Conservation (phyloP, 306 rosid genomes). For the Malus orientalis region DNA sequence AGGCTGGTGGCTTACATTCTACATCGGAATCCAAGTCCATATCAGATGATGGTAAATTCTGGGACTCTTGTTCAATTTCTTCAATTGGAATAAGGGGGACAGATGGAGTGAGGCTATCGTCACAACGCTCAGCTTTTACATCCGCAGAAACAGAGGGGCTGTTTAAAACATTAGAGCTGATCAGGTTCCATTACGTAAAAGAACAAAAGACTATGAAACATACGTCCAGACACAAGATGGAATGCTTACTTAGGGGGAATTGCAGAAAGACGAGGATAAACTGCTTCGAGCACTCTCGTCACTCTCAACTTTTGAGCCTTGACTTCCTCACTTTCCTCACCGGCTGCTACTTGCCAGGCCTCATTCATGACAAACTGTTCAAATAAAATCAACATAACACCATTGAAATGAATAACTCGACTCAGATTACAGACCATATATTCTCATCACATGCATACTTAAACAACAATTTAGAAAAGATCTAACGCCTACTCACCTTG, state of each 20-base stretch:
- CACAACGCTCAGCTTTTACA: slow-evolving; percentile 30
- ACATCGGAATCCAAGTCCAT: not conserved
- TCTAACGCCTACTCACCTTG: slow-evolving; percentile 31
- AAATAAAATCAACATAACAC: not conserved
- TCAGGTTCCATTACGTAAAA: slow-evolving; percentile 1
- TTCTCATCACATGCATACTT: not conserved
- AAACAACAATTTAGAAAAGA: not conserved
- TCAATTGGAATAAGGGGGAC: slow-evolving; percentile 53
- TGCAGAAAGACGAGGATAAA: slow-evolving; percentile 54
- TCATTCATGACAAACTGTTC: slow-evolving; percentile 32
- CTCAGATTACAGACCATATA: not conserved
- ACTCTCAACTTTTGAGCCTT: slow-evolving; percentile 39
- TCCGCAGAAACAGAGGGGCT: slow-evolving; percentile 49
- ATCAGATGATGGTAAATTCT: slow-evolving; percentile 11
- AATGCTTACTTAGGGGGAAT: slow-evolving; percentile 54
- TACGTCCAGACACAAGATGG: not conserved
- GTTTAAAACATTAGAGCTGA: not conserved
- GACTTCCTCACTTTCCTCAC: slow-evolving; percentile 61
- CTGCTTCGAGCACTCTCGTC: slow-evolving; percentile 50
- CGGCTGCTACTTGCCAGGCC: slow-evolving; percentile 57
- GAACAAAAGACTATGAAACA: not conserved
- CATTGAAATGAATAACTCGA: not conserved
- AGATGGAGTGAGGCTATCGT: slow-evolving; percentile 45
- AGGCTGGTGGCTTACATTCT: slow-evolving; percentile 2
- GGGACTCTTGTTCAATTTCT: slow-evolving; percentile 54